Conservation (phyloP, 306 rosid genomes). For the Inga leiocalycina region DNA sequence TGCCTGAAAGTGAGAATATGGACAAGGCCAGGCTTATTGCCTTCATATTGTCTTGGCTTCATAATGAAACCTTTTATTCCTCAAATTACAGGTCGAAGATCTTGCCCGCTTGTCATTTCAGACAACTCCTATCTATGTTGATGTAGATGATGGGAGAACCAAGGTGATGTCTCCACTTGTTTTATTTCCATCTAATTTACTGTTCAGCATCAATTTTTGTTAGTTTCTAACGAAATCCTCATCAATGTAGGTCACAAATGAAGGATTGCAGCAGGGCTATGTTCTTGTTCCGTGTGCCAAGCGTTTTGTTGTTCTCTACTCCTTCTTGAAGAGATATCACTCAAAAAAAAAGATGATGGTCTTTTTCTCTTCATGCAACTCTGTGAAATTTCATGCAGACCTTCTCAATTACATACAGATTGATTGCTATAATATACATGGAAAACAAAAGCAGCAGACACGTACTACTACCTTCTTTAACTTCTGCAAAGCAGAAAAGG, state of each 20-base stretch:
- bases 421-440: slow-evolving; percentile 84
- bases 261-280: slow-evolving; percentile 95
- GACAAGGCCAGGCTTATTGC: slow-evolving; percentile 17
- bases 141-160: slow-evolving; percentile 83
- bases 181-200: background rate
- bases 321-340: slow-evolving; percentile 74
- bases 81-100: slow-evolving; percentile 75
- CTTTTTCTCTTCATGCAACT: slow-evolving; percentile 95
- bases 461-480: slow-evolving; percentile 77
- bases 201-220: slow-evolving; percentile 13
- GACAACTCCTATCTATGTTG: slow-evolving; percentile 69
- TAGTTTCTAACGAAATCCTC: slow-evolving; percentile 33
- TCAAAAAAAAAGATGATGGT: slow-evolving; percentile 95
- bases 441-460: slow-evolving; percentile 91
- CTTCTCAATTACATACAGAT: slow-evolving; percentile 72
- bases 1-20: slow-evolving; percentile 2
- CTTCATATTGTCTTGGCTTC: slow-evolving; percentile 13
- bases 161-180: slow-evolving; percentile 51
- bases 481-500: slow-evolving; percentile 84
- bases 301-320: slow-evolving; percentile 80
- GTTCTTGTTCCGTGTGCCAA: slow-evolving; percentile 82
- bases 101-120: slow-evolving; percentile 87
- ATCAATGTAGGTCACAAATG: slow-evolving; percentile 77
- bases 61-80: background rate
- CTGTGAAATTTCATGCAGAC: slow-evolving; percentile 89